Evolutionary conservation across 495 filamentous ascomycete genomes (phyloP), one percentile per base, ranked within the genome.

Genomic region (Penicillium maclennaniae): DNA sequence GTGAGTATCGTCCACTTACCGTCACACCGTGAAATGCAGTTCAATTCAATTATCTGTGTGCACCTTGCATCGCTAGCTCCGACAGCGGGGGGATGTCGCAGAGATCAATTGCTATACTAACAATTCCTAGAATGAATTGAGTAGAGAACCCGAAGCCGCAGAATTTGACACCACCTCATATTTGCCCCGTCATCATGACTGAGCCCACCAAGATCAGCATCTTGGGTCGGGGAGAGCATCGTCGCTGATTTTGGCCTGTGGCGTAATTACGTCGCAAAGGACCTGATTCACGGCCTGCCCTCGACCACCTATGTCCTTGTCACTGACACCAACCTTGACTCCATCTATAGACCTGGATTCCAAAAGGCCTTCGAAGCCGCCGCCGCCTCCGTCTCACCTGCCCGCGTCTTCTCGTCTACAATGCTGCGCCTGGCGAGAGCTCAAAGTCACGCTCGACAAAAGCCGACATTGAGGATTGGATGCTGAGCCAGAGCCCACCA

Each of bases 401-500:
- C 64, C 31, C 75, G 6, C 84, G 91, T 45, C 83, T 98, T 17
- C 83, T 98, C 45, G 87, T 86, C 45, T 92, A 95, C 72, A 76
- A 87, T 68, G 89, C 95, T 52, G 82, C 90, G 6, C 93, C 93
- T 0, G 93, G 95, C 40, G 93, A 98, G 70, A 87, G 83, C 65
- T 95, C 91, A 45, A 98, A 98, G 69, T 87, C 90, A 38, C 80
- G 92, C 58, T 83, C 87, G 64, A 97, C 92, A 19, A 97, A 97
- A 70, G 92, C 87, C 43, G 87, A 91, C 63, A 89, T 97, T 55
- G 92, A 97, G 67, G 92, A 97, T 74, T 98, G 95, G 95, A 88
- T 98, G 87, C 78, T 97, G 44, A 82, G 85, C 54, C 82, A 97
- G 52, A 73, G 60, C 47, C 77, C 77, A 8, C 78, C 77, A 68